Evolutionary conservation across 495 filamentous ascomycete genomes (phyloP), one percentile per base, ranked within the genome.

Genomic region (Geopyxis carbonaria): DNA sequence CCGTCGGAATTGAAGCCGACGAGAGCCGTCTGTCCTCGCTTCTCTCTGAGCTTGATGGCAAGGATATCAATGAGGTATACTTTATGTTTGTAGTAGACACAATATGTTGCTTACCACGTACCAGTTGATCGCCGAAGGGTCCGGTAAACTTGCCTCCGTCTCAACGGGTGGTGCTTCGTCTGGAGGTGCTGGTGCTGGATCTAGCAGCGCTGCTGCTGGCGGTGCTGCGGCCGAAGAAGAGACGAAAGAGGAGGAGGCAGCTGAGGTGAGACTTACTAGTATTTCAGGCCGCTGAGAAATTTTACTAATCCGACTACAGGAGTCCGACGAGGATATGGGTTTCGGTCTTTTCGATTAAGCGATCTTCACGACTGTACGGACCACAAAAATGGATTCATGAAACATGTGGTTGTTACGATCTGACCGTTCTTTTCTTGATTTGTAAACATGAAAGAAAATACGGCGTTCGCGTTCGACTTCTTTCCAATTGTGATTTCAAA

Each of bases 291-390:
- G 67, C 65, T 58, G 69, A 67, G 64, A 67, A 19, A 20, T 22
- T 22, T 15, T 51, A 42, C 45, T 68, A 64, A 57, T 62, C 55
- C 29, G 32, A 16, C 5, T 9, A 34, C 25, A 77, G 66, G 89
- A 95, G 74, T 95, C 89, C 59, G 89, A 99, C 65, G 89, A 99
- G 61, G 89, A 99, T 61, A 99, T 99, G 89, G 89, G 89, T 59
- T 93, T 99, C 72, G 89, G 89, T 78, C 85, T 99, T 44, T 95
- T 95, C 78, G 87, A 94, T 70, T 94, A 82, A 73, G 44, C 36
- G 22, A 33, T 40, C 18, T 40, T 25, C 27, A 22, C 23, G 13
- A 11, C n/a, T 10, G 32, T 13, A 35, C 7, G 19, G 9, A 25
- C 32, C 29, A 8, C 6, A 7, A n/a, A n/a, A n/a, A n/a, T n/a